Percentiles rank a stretch among this genome's conserved stretches.
phyloP scores from a whole-genome alignment of 2,329 filamentous ascomycete genomes.

The Cytospora mali region DNA sequence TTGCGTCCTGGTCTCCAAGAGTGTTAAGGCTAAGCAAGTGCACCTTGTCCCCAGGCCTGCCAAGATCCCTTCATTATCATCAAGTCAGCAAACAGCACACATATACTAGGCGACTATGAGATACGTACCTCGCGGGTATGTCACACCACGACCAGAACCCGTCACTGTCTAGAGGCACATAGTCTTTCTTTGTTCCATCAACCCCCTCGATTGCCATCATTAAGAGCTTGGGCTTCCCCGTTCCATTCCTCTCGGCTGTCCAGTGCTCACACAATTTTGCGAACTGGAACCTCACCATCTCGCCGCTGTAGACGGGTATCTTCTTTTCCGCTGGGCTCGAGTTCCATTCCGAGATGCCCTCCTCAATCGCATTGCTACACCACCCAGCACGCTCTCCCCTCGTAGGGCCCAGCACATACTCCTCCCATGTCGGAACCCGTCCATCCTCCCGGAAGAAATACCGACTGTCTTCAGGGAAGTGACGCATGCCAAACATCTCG shows the following conservation, averaged over 20 bases:
- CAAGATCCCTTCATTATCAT: constrained; percentile 53
- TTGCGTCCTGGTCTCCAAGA: constrained; percentile 49
- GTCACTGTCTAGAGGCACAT: constrained; percentile 74
- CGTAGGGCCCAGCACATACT: constrained; percentile 71
- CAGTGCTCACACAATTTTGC: constrained; percentile 80
- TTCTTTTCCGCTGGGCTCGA: constrained; percentile 63
- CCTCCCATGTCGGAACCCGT: constrained; percentile 71
- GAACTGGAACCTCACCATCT: constrained; percentile 76
- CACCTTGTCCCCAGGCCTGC: constrained; percentile 68
- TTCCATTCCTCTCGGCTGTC: constrained; percentile 69
- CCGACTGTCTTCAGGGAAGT: constrained; percentile 71
- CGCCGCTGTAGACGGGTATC: constrained; percentile 60
- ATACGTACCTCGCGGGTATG: constrained; percentile 52
- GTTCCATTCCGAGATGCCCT: constrained; percentile 58
- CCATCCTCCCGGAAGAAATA: constrained; percentile 79
- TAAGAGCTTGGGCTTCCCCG: constrained; percentile 70
- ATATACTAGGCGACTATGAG: not conserved
- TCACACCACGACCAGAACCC: constrained; percentile 83
- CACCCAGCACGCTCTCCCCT: constrained; percentile 51
- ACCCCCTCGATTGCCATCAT: constrained; percentile 67
- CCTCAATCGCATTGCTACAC: constrained; percentile 48
- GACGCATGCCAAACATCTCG: constrained; percentile 74
- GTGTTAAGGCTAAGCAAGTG: constrained; percentile 61
- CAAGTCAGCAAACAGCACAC: constrained; percentile 3
- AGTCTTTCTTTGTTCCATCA: constrained; percentile 69